phyloP scores from a whole-genome alignment of 2,329 filamentous ascomycete genomes.

The Arthrobotrys sinensis region DNA sequence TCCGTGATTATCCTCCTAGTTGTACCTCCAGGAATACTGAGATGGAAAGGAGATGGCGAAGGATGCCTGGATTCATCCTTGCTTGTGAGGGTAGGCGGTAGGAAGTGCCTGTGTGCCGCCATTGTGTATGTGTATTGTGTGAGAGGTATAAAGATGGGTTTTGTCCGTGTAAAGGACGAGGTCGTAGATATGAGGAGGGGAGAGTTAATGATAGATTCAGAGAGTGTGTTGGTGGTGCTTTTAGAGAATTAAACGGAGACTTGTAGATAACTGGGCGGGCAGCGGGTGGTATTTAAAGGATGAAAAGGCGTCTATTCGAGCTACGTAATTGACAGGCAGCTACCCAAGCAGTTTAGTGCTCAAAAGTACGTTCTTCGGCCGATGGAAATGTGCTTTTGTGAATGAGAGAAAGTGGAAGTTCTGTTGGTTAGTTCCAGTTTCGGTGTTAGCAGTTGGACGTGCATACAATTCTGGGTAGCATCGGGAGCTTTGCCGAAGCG shows the following conservation, averaged over 20 bases:
- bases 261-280: slow-evolving; percentile 2
- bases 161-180: slow-evolving; percentile 24
- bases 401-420: slow-evolving; percentile 46
- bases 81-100: slow-evolving; percentile 59
- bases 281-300: slow-evolving; percentile 39
- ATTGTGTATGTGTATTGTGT: slow-evolving; percentile 35
- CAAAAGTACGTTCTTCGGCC: slow-evolving; percentile 50
- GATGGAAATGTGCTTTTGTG: slow-evolving; percentile 37
- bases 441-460: background rate
- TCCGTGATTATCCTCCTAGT: slow-evolving; percentile 80
- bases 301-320: background rate
- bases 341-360: too few species aligned
- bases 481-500: slow-evolving; percentile 60
- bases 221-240: slow-evolving; percentile 22
- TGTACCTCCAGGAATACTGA: slow-evolving; percentile 70
- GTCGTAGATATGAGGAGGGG: background rate
- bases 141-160: too few species aligned
- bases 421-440: slow-evolving; percentile 11
- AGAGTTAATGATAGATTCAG: background rate
- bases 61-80: slow-evolving; percentile 59
- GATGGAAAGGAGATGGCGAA: slow-evolving; percentile 52
- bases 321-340: background rate
- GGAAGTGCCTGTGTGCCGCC: slow-evolving; percentile 48
- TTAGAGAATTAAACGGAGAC: background rate
- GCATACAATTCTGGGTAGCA: slow-evolving; percentile 33